These are phyloP conservation scores for Ogataea nonfermentans DNA, from an alignment of 805 yeast species.

Conservation along the genomic window DNA sequence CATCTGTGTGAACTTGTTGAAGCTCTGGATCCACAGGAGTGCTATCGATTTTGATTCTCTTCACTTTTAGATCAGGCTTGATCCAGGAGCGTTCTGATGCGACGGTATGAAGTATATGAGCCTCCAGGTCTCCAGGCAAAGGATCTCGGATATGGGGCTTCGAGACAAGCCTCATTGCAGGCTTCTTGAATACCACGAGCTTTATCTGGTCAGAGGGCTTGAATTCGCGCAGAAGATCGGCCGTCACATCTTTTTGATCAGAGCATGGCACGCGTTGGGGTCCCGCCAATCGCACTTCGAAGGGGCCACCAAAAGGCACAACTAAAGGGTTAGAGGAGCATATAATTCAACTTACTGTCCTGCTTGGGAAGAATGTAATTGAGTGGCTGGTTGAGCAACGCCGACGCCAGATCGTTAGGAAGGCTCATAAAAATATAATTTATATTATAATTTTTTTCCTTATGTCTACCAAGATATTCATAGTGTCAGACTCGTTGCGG, in stretches of 20 bases:
- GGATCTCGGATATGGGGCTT: neutral
- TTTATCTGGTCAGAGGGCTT: slow-evolving; percentile 22
- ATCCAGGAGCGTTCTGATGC: slow-evolving; percentile 21
- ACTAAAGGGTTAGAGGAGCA: slow-evolving; percentile 10
- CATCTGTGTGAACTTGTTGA: neutral
- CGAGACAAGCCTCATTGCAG: slow-evolving; percentile 22
- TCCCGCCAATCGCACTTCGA: slow-evolving; percentile 17
- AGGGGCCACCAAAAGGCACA: slow-evolving; percentile 31
- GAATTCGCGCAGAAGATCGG: slow-evolving; percentile 23
- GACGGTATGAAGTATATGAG: slow-evolving; percentile 12
- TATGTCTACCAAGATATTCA: slow-evolving; percentile 30
- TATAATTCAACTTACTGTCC: slow-evolving; percentile 30
- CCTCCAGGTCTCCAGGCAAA: slow-evolving; percentile 14
- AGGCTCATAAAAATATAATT: slow-evolving; percentile 5
- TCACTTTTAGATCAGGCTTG: slow-evolving; percentile 31
- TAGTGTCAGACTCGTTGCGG: slow-evolving; percentile 4
- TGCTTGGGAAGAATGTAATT: slow-evolving; percentile 40
- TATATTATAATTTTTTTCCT: neutral
- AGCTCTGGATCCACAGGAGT: slow-evolving; percentile 8
- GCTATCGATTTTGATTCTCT: slow-evolving; percentile 24
- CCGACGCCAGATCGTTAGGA: slow-evolving; percentile 22
- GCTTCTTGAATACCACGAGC: slow-evolving; percentile 35
- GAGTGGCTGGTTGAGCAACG: slow-evolving; percentile 32
- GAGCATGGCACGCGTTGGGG: slow-evolving; percentile 2
- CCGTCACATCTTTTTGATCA: slow-evolving; percentile 24